Evolutionary conservation across 1,139 yeast species (phyloP).

Genomic region (Sugiyamaella xylanicola): DNA sequence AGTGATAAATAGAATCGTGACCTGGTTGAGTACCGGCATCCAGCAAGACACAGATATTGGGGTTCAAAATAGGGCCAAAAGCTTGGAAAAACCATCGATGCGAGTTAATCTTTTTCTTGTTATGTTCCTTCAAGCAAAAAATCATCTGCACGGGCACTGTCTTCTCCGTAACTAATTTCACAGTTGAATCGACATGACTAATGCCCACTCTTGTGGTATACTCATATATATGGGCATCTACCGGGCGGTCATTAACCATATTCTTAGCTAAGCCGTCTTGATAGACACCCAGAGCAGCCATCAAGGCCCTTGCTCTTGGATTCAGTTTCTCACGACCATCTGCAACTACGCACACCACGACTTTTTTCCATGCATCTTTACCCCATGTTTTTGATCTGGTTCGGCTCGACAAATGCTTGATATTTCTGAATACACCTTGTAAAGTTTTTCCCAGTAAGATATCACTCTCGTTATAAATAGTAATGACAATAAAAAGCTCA

Average conservation of each 20-base stretch:
- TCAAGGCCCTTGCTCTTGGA: slow-evolving; percentile 61
- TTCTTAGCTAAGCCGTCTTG: slow-evolving; percentile 85
- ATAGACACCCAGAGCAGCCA: slow-evolving; percentile 73
- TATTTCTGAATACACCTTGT: slow-evolving; percentile 75
- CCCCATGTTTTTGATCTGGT: slow-evolving; percentile 73
- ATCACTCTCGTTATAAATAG: slow-evolving; percentile 83
- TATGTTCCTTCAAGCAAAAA: slow-evolving; percentile 76
- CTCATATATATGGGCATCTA: slow-evolving; percentile 74
- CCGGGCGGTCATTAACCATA: slow-evolving; percentile 68
- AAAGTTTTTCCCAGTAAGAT: slow-evolving; percentile 69
- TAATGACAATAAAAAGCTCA: slow-evolving; percentile 71
- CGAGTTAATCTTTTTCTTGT: slow-evolving; percentile 74
- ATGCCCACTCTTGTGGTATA: slow-evolving; percentile 80
- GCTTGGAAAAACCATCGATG: slow-evolving; percentile 88
- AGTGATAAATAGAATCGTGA: slow-evolving; percentile 67
- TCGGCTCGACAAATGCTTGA: slow-evolving; percentile 59
- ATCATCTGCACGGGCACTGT: slow-evolving; percentile 71
- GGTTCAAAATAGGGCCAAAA: slow-evolving; percentile 68
- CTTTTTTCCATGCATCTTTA: slow-evolving; percentile 75
- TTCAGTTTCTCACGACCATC: slow-evolving; percentile 76
- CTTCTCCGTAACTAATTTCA: slow-evolving; percentile 57
- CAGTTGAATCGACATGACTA: slow-evolving; percentile 59
- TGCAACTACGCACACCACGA: slow-evolving; percentile 71
- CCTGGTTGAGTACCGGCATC: slow-evolving; percentile 84
- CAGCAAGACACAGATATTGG: slow-evolving; percentile 67